These are phyloP conservation scores for Teunomyces stri DNA, from an alignment of 805 yeast species.

Conservation along the genomic window DNA sequence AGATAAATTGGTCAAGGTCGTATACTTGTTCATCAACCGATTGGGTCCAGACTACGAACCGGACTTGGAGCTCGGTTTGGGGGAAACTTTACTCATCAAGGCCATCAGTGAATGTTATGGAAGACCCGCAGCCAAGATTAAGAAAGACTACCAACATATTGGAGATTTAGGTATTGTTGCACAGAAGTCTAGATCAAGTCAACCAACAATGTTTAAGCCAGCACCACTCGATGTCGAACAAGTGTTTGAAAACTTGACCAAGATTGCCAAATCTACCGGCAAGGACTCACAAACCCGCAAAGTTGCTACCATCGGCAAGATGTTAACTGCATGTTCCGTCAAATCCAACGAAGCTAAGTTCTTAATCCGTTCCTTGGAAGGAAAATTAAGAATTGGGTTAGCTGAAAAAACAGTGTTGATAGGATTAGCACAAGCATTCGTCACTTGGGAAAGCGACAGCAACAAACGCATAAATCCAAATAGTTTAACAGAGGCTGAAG, in stretches of 20 bases:
- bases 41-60: slow-evolving; percentile 93
- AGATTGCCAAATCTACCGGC: slow-evolving; percentile 78
- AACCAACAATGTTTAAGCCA: slow-evolving; percentile 92
- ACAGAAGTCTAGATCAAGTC: slow-evolving; percentile 74
- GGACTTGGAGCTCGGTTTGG: slow-evolving; percentile 89
- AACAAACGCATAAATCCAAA: slow-evolving; percentile 36
- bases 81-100: slow-evolving; percentile 84
- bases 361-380: slow-evolving; percentile 85
- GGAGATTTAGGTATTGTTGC: slow-evolving; percentile 96
- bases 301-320: slow-evolving; percentile 71
- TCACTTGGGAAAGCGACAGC: slow-evolving; percentile 49
- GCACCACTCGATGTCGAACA: slow-evolving; percentile 67
- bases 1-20: slow-evolving; percentile 61
- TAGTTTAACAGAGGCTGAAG: slow-evolving; percentile 64
- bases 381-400: slow-evolving; percentile 86
- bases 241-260: slow-evolving; percentile 72
- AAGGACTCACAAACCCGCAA: slow-evolving; percentile 78
- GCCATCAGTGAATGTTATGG: slow-evolving; percentile 92
- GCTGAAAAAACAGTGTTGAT: slow-evolving; percentile 91
- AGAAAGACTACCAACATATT: slow-evolving; percentile 66
- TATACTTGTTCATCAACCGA: slow-evolving; percentile 83
- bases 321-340: slow-evolving; percentile 83
- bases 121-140: slow-evolving; percentile 65
- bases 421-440: slow-evolving; percentile 80
- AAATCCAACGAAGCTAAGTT: slow-evolving; percentile 76